Evolutionary conservation across 306 rosid genomes (phyloP).

Genomic region (Citrullus amarus): DNA sequence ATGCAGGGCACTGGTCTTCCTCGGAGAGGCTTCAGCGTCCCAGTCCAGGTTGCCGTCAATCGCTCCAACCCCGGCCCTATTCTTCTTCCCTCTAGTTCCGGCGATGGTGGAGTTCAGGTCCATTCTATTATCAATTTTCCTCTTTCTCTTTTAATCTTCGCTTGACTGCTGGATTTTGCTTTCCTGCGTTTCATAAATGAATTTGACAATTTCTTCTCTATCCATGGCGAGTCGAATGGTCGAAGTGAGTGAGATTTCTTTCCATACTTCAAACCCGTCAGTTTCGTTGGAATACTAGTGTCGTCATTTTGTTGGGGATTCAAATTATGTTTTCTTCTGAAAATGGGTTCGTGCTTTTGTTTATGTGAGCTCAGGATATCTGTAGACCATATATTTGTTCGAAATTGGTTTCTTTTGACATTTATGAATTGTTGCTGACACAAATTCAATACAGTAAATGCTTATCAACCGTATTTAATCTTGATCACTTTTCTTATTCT

Average conservation of each 20-base stretch:
- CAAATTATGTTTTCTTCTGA: not conserved
- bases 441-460: not conserved
- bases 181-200: not conserved
- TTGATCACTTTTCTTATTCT: not conserved
- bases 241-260: not conserved
- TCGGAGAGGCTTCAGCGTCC: slow-evolving; percentile 62
- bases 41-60: slow-evolving; percentile 49
- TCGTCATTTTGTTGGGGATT: not conserved
- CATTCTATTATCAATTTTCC: not conserved
- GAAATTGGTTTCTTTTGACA: not conserved
- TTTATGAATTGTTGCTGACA: not conserved
- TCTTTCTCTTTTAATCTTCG: not conserved
- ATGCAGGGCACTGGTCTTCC: slow-evolving; percentile 42
- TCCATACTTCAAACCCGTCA: not conserved
- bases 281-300: not conserved
- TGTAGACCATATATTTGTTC: not conserved
- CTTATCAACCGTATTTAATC: not conserved
- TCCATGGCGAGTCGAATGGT: not conserved
- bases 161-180: not conserved
- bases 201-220: not conserved
- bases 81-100: slow-evolving; percentile 42
- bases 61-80: slow-evolving; percentile 51
- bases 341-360: not conserved
- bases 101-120: slow-evolving; percentile 85
- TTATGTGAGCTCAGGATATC: not conserved